Evolutionary conservation across 768 basidiomycete genomes (phyloP).

Genomic region (Gautieria morchelliformis): DNA sequence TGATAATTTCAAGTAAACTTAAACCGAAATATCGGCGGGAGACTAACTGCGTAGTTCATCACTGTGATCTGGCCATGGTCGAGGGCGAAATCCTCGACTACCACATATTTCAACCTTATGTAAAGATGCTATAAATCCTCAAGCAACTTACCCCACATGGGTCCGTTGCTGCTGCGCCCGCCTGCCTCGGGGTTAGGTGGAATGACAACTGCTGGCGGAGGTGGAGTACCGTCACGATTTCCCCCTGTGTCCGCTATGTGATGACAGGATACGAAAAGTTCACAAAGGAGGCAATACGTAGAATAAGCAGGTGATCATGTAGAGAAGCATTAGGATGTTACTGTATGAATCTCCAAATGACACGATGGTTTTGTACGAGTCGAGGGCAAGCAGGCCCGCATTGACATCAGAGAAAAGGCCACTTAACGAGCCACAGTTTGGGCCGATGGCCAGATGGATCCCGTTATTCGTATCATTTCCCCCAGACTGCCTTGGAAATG

Average conservation of each 20-base stretch:
- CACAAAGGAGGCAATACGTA: not conserved
- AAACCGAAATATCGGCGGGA: not conserved
- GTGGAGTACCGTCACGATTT: slow-evolving; percentile 34
- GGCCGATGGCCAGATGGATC: slow-evolving; percentile 33
- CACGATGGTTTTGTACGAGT: slow-evolving; percentile 35
- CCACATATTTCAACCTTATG: not conserved
- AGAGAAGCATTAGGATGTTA: not conserved
- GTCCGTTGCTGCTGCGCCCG: slow-evolving; percentile 41
- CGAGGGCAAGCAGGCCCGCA: slow-evolving; percentile 30
- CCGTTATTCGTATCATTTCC: slow-evolving; percentile 7
- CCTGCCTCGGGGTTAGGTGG: slow-evolving; percentile 40
- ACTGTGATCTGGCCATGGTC: not conserved
- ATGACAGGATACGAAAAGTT: not conserved
- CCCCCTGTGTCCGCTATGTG: slow-evolving; percentile 22
- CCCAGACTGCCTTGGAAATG: too few relatives aligned
- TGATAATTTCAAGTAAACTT: not conserved
- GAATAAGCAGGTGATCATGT: not conserved
- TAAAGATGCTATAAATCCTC: not conserved
- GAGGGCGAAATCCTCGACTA: not conserved
- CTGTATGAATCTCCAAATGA: slow-evolving; percentile 36
- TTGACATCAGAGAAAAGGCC: slow-evolving; percentile 38
- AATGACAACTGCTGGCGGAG: slow-evolving; percentile 30
- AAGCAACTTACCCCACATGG: slow-evolving; percentile 28
- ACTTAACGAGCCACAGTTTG: slow-evolving; percentile 32
- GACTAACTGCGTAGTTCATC: slow-evolving; percentile 38